A percentile compares a stretch with the other conserved stretches of the same genome.
These are phyloP conservation scores for Sisymbrium irio DNA, from an alignment of 345 rosid genomes.

Conservation along the genomic window DNA sequence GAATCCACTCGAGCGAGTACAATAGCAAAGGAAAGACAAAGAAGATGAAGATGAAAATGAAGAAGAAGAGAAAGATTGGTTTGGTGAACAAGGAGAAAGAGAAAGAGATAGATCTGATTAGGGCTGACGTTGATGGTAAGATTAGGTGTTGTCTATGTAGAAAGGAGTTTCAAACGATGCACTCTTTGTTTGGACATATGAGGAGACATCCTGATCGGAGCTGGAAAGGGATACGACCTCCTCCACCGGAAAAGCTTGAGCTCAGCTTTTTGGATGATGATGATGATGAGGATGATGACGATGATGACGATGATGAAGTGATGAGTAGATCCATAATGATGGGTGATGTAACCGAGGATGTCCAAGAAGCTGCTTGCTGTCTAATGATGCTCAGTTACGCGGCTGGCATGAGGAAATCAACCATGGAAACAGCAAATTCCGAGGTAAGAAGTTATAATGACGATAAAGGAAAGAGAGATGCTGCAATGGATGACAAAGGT, in stretches of 20 bases:
- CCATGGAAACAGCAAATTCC: neutral
- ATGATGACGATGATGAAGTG: slow-evolving; percentile 10
- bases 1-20: slow-evolving; percentile 37
- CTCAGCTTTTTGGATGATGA: neutral
- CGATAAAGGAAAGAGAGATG: neutral
- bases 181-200: slow-evolving; percentile 80
- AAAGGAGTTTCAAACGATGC: slow-evolving; percentile 40
- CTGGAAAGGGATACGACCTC: slow-evolving; percentile 62
- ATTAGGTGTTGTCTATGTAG: slow-evolving; percentile 41
- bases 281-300: neutral
- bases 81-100: slow-evolving; percentile 21
- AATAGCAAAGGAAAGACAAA: slow-evolving; percentile 25
- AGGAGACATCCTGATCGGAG: slow-evolving; percentile 69
- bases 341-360: slow-evolving; percentile 16
- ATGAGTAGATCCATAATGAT: slow-evolving; percentile 14
- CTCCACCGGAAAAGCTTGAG: slow-evolving; percentile 4
- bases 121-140: slow-evolving; percentile 30
- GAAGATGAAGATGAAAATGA: slow-evolving; percentile 19
- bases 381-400: slow-evolving; percentile 18
- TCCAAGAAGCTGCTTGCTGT: slow-evolving; percentile 21
- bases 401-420: neutral
- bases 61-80: slow-evolving; percentile 12
- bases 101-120: slow-evolving; percentile 28
- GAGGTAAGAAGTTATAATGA: slow-evolving; percentile 19
- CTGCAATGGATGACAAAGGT: neutral